Percentiles rank a stretch among this genome's conserved stretches.
phyloP scores from a whole-genome alignment of 345 rosid genomes.

The Dipteronia sinensis region DNA sequence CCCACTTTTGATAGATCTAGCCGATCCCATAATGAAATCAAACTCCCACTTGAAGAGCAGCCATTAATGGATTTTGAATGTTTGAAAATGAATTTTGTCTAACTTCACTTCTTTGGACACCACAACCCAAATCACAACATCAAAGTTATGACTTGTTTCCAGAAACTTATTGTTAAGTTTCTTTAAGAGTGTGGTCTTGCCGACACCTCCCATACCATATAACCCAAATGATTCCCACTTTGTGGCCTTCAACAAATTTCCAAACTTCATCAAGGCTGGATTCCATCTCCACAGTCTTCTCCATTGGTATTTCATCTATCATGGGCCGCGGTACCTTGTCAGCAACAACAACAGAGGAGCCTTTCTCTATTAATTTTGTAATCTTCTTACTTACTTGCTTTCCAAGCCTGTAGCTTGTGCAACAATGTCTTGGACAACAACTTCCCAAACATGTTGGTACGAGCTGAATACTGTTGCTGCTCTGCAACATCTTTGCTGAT shows the following conservation, averaged over 20 bases:
- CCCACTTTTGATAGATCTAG: background rate
- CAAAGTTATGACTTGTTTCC: background rate
- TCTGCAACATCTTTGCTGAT: background rate
- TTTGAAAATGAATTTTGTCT: no score
- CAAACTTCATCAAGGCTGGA: no score
- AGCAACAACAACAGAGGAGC: background rate
- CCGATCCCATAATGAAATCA: no score
- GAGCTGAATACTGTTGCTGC: background rate
- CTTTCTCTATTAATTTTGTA: background rate
- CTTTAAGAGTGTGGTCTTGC: constrained; percentile 2
- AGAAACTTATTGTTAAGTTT: background rate
- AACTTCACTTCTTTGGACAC: background rate
- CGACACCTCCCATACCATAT: background rate
- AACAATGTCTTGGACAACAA: background rate
- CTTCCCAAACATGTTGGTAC: background rate
- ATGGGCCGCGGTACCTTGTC: background rate
- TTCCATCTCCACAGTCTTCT: background rate
- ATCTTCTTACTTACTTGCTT: background rate
- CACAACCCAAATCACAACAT: background rate
- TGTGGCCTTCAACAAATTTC: no score
- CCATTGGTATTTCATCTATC: background rate
- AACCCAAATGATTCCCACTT: background rate
- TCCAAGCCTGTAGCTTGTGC: constrained; percentile 2
- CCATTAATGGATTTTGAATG: no score
- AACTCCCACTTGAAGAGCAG: no score